These are phyloP conservation scores for Vitis hybrid DNA, from an alignment of 177 flowering plant species.

Conservation along the genomic window DNA sequence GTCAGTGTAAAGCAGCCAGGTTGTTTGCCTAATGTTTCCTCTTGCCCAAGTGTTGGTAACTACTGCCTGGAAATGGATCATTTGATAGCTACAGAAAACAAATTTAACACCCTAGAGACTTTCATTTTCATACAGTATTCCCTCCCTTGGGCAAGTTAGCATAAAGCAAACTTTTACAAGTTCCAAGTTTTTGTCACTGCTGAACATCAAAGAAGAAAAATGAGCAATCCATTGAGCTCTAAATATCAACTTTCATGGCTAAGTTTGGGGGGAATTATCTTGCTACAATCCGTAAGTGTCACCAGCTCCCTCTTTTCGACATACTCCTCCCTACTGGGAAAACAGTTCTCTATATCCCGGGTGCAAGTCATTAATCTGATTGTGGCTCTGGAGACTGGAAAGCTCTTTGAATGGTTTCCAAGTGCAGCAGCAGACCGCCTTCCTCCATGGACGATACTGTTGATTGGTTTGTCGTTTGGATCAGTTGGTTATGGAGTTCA, in stretches of 20 bases:
- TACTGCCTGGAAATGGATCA: neutral
- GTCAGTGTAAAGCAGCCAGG: neutral
- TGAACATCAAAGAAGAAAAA: neutral
- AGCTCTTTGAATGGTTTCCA: neutral
- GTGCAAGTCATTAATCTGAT: constrained; percentile 1
- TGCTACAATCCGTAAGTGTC: constrained; percentile 6
- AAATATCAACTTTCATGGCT: constrained; percentile 1
- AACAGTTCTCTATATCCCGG: constrained; percentile 4
- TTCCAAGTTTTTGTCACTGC: neutral
- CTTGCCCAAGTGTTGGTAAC: neutral
- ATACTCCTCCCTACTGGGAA: constrained; percentile 5
- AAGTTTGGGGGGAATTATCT: constrained; percentile 5
- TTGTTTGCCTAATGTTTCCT: constrained; percentile 1
- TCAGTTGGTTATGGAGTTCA: constrained; percentile 8
- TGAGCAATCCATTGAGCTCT: constrained; percentile 4
- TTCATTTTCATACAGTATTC: neutral
- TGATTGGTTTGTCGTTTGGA: neutral
- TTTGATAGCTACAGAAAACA: neutral
- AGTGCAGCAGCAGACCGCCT: neutral
- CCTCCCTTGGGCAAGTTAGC: neutral
- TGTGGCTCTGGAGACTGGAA: neutral
- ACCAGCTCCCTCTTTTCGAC: constrained; percentile 1
- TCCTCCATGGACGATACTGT: neutral
- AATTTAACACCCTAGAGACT: no score
- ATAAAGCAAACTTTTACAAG: neutral